Base-by-base conservation (phyloP, 805 yeast species). In the Kodamaea kaohsiungensis region DNA sequence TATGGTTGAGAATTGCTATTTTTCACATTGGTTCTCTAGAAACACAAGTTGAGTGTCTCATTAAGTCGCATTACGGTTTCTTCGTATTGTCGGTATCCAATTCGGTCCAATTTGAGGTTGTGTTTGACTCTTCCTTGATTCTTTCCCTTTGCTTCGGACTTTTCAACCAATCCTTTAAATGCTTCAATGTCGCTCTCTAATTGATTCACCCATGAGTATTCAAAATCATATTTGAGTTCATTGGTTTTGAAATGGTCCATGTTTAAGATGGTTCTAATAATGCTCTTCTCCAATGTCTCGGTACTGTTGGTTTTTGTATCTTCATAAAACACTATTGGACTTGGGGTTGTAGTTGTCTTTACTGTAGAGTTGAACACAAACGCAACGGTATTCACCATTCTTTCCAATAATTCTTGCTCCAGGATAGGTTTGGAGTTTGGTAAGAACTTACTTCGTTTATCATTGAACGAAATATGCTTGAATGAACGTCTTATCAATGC, bases 311-410 rank as follows among this genome's bases (percentile, higher is more conserved):
- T 19, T 19, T 58, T 54, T 2, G 62, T 37, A 46, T 69, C 72
- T 4, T 59, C 54, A 48, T 42, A 62, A 49, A 55, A 65, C 3
- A 57, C 43, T 2, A 59, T 33, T 9, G 49, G 49, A 25, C 6
- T 54, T 51, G n/a, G 55, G 60, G 10, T 40, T 27, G 13, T 56
- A 46, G 51, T 48, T 27, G 45, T 48, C 22, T 18, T 35, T 2
- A 69, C 73, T 0, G 74, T 66, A 2, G 73, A 60, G 54, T 72
- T 72, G 52, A 65, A 66, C 5, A 70, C 70, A 58, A 72, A 72
- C 19, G 61, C 65, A 7, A 67, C 51, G 1, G 75, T 67, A 52
- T 71, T 70, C 12, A 61, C 40, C 27, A 67, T 16, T 22, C 76
- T 52, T 18, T 55, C 51, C 2, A 60, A 15, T 4, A 68, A 15